Evolutionary conservation across 805 yeast species (phyloP).

Genomic region (Teunomyces aglyptinius): DNA sequence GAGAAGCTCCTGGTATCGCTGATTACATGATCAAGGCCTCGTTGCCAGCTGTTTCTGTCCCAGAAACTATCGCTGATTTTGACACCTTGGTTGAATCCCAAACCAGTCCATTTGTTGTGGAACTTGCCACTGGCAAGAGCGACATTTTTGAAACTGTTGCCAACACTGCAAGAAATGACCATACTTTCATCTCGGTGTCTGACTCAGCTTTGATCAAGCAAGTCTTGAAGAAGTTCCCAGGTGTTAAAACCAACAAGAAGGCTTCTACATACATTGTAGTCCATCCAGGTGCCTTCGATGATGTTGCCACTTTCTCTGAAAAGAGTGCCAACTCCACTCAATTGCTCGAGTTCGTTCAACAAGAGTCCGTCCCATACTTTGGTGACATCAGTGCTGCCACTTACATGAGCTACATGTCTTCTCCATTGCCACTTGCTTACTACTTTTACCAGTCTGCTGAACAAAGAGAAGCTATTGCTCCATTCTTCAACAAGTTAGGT

Average conservation of each 20-base stretch:
- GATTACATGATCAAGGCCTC: conserved; percentile 79
- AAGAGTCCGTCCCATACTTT: conserved; percentile 75
- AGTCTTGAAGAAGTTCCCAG: conserved; percentile 33
- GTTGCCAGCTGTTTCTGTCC: conserved; percentile 58
- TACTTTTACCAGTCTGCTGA: conserved; percentile 74
- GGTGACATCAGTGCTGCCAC: conserved; percentile 85
- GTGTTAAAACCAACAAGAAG: conserved; percentile 15
- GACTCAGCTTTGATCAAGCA: conserved; percentile 40
- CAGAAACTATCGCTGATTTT: conserved; percentile 49
- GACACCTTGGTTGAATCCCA: conserved; percentile 47
- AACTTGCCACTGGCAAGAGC: conserved; percentile 35
- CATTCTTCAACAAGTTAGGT: conserved; percentile 60
- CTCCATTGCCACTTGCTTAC: conserved; percentile 80
- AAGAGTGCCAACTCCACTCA: conserved; percentile 30
- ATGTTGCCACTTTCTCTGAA: conserved; percentile 47
- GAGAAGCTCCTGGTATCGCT: conserved; percentile 76
- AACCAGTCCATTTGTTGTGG: conserved; percentile 57
- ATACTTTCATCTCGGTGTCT: conserved; percentile 52
- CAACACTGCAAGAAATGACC: conserved; percentile 57
- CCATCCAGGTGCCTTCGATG: conserved; percentile 43
- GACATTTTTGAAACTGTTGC: conserved; percentile 58
- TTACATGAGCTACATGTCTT: conserved; percentile 68
- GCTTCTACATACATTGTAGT: conserved; percentile 44
- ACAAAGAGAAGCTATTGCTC: conserved; percentile 57
- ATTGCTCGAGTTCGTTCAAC: conserved; percentile 48